A percentile compares a stretch with the other conserved stretches of the same genome.
phyloP scores from a whole-genome alignment of 2,329 filamentous ascomycete genomes.

The Nothophoma quercina region DNA sequence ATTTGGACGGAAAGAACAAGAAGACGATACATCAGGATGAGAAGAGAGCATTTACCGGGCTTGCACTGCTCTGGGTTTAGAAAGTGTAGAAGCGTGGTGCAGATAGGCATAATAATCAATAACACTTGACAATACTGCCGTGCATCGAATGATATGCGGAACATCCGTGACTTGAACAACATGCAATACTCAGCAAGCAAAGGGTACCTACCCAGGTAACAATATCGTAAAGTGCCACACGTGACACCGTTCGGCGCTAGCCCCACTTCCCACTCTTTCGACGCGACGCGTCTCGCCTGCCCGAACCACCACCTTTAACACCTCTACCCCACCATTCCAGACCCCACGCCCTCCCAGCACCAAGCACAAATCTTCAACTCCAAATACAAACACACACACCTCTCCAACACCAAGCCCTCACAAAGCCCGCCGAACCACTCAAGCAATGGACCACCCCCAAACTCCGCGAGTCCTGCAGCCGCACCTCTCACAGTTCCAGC shows the following conservation, averaged over 20 bases:
- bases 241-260: constrained; percentile 10
- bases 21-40: constrained; percentile 19
- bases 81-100: no score
- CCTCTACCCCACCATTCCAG: neutral
- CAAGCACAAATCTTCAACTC: no score
- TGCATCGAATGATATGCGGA: no score
- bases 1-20: constrained; percentile 24
- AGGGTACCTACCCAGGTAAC: no score
- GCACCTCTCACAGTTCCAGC: constrained; percentile 77
- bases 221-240: constrained; percentile 1
- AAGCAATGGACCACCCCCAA: constrained; percentile 47
- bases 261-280: neutral
- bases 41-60: constrained; percentile 20
- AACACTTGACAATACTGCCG: no score
- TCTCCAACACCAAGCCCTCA: no score
- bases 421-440: no score
- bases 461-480: constrained; percentile 83
- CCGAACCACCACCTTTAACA: neutral
- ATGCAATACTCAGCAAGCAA: no score
- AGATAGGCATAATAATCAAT: no score
- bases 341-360: neutral
- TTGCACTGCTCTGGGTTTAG: constrained; percentile 11
- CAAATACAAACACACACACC: no score
- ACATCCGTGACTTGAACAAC: no score
- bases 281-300: constrained; percentile 14